Evolutionary conservation across 2,329 filamentous ascomycete species (phyloP).

Genomic region (Aspergillus sp.): DNA sequence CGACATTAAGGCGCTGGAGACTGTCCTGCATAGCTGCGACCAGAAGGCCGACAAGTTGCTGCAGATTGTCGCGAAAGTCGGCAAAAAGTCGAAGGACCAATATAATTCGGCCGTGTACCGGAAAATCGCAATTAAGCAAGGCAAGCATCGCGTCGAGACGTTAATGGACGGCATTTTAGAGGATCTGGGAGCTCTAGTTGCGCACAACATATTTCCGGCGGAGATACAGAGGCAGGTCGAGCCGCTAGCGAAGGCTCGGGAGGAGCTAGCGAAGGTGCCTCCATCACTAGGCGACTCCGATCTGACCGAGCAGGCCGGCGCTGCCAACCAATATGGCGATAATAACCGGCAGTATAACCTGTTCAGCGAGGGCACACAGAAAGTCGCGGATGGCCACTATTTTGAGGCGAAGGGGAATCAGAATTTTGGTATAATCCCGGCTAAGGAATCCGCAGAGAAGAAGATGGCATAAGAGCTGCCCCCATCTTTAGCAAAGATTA

Average conservation of each 20-base stretch:
- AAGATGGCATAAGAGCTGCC: neutral
- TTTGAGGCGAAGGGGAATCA: conserved; percentile 1
- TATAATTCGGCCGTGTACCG: neutral
- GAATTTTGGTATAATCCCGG: conserved; percentile 1
- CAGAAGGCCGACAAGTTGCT: neutral
- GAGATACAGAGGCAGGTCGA: neutral
- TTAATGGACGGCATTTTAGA: neutral
- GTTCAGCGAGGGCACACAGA: neutral
- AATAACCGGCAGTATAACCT: conserved; percentile 1
- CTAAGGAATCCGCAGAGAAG: neutral
- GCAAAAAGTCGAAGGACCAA: neutral
- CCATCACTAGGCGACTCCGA: neutral
- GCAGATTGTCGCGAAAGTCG: neutral
- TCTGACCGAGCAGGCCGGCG: neutral
- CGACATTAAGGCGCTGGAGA: too few relatives aligned
- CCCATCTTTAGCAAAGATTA: neutral
- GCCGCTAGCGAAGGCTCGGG: neutral
- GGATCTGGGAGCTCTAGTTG: too few relatives aligned
- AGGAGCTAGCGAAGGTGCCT: neutral
- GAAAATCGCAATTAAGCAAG: neutral
- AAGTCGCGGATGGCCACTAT: conserved; percentile 1
- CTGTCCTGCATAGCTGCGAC: neutral
- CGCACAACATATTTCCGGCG: too few relatives aligned
- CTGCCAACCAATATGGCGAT: conserved; percentile 1
- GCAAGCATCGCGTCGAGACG: neutral